These are phyloP conservation scores for Botrytis hyacinthi DNA, from an alignment of 2,329 filamentous ascomycete species.

Conservation along the genomic window DNA sequence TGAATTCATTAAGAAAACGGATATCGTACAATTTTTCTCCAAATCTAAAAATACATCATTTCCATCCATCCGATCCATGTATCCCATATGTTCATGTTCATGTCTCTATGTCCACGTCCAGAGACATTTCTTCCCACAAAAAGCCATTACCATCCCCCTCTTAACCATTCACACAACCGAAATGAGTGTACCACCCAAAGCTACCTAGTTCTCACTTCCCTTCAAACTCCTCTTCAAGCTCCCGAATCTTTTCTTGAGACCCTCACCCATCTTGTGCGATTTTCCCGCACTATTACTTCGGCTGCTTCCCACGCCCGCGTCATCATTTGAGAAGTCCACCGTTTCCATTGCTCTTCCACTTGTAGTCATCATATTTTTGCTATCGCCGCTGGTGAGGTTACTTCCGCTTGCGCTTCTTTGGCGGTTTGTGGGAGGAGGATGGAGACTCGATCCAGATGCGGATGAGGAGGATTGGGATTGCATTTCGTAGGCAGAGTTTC, in stretches of 20 bases:
- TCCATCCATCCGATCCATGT: not conserved
- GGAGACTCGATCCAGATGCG: constrained; percentile 17
- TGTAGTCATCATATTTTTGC: not conserved
- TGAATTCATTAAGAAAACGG: not conserved
- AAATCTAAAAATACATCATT: not conserved
- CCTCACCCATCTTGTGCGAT: constrained; percentile 44
- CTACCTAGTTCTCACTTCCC: not conserved
- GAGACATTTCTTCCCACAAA: not conserved
- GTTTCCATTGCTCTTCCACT: constrained; percentile 21
- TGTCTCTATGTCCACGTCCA: not conserved
- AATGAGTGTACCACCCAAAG: not conserved
- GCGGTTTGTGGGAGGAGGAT: constrained; percentile 32
- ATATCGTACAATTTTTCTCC: not conserved
- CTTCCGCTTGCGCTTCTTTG: constrained; percentile 47
- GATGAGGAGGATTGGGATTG: constrained; percentile 38
- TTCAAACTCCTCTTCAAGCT: constrained; percentile 48
- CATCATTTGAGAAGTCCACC: constrained; percentile 12
- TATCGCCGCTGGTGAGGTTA: constrained; percentile 15
- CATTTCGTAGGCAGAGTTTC: constrained; percentile 49
- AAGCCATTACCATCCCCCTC: not conserved
- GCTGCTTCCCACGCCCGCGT: constrained; percentile 17
- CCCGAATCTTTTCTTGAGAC: constrained; percentile 53
- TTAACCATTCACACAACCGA: not conserved
- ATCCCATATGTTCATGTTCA: not conserved
- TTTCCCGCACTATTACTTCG: constrained; percentile 43